These are phyloP conservation scores for Citrus medica DNA, from an alignment of 345 rosid genomes.

Conservation along the genomic window DNA sequence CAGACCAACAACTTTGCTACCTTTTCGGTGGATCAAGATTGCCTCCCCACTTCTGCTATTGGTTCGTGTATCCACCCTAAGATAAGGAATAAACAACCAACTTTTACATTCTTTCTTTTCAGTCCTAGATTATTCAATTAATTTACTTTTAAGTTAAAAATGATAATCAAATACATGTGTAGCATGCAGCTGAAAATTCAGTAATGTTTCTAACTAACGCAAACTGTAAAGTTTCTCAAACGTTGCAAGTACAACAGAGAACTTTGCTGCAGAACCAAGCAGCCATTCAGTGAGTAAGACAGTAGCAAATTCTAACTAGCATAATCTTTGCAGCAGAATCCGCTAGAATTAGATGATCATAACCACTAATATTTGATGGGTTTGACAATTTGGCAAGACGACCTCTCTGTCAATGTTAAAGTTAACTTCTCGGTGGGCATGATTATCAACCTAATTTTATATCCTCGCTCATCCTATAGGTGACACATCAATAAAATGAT, in stretches of 20 bases:
- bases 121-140: not conserved
- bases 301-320: not conserved
- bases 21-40: constrained; percentile 84
- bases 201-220: not conserved
- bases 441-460: not conserved
- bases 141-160: not conserved
- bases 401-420: not conserved
- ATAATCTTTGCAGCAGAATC: not conserved
- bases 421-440: not conserved
- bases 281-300: not conserved
- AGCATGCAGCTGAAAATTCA: not conserved
- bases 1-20: constrained; percentile 89
- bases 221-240: not conserved
- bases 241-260: not conserved
- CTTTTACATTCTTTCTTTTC: not conserved
- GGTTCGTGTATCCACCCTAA: constrained; percentile 81
- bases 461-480: not conserved
- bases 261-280: not conserved
- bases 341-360: not conserved
- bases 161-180: not conserved
- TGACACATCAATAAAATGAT: not conserved
- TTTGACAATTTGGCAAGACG: not conserved
- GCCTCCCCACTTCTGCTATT: constrained; percentile 50
- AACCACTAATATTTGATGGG: not conserved
- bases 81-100: constrained; percentile 10